A percentile compares a stretch with the other conserved stretches of the same genome.
Evolutionary conservation across 1,284 basidiomycete species (phyloP).

Genomic region (Vanrija sp.): DNA sequence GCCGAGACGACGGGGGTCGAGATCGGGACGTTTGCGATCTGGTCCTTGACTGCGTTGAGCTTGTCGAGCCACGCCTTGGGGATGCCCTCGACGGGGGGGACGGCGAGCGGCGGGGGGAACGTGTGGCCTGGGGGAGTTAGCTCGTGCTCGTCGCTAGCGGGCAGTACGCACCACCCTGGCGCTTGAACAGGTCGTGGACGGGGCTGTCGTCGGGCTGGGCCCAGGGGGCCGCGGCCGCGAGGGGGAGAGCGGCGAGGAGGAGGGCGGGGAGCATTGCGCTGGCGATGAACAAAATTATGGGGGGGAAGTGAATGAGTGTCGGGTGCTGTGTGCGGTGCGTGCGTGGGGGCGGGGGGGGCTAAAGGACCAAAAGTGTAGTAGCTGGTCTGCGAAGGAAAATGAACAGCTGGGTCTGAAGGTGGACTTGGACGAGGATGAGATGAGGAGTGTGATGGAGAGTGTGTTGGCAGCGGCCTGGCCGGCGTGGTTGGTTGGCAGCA

Average conservation of each 20-base stretch:
- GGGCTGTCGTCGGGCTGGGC: conserved; percentile 13
- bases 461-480: too few species aligned
- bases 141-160: conserved; percentile 9
- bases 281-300: background rate
- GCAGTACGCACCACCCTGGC: conserved; percentile 3
- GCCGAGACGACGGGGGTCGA: conserved; percentile 11
- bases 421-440: too few species aligned
- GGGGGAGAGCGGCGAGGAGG: conserved; percentile 5
- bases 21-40: conserved; percentile 26
- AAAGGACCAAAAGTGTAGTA: too few species aligned
- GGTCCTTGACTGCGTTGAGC: conserved; percentile 19
- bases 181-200: conserved; percentile 22
- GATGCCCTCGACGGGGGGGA: conserved; percentile 23
- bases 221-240: conserved; percentile 5
- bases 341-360: too few species aligned
- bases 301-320: background rate
- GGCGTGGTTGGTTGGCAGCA: too few species aligned
- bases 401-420: too few species aligned
- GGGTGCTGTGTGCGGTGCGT: too few species aligned
- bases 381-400: too few species aligned
- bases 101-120: conserved; percentile 31
- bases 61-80: conserved; percentile 42
- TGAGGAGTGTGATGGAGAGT: too few species aligned
- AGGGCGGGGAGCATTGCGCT: conserved; percentile 10
- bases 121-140: background rate